Evolutionary conservation across 2,329 filamentous ascomycete genomes (phyloP).

Genomic region (Hypoxylon sp.): DNA sequence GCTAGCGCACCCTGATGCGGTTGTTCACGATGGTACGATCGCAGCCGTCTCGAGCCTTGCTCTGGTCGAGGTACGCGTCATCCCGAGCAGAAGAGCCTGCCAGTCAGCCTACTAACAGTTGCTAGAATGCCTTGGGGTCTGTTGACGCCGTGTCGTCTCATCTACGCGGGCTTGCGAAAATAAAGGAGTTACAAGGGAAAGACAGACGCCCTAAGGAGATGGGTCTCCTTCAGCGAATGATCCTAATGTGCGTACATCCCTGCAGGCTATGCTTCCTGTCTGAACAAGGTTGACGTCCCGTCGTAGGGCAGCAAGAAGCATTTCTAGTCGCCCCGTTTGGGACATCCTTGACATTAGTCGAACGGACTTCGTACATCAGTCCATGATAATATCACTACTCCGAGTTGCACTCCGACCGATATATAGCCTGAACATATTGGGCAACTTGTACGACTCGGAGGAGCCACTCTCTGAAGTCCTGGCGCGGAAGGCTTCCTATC

Average conservation of each 20-base stretch:
- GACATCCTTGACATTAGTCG: constrained; percentile 58
- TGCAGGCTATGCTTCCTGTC: constrained; percentile 4
- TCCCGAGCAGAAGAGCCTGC: constrained; percentile 6
- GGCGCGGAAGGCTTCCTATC: constrained; percentile 47
- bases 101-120: constrained; percentile 31
- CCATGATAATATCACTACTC: constrained; percentile 62
- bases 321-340: constrained; percentile 58
- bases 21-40: constrained; percentile 60
- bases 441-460: constrained; percentile 45
- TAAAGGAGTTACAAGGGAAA: constrained; percentile 53
- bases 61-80: constrained; percentile 59
- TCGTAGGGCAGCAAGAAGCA: constrained; percentile 58
- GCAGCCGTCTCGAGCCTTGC: constrained; percentile 62
- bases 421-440: constrained; percentile 51
- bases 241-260: constrained; percentile 57
- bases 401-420: constrained; percentile 62
- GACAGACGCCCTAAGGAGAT: constrained; percentile 50
- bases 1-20: constrained; percentile 57
- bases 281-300: constrained; percentile 38
- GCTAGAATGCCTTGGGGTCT: constrained; percentile 61
- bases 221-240: constrained; percentile 60
- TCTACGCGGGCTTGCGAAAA: constrained; percentile 57
- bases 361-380: constrained; percentile 60
- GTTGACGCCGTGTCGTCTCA: constrained; percentile 61
- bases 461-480: constrained; percentile 51